phyloP scores from a whole-genome alignment of 83 land plant genomes.

The Thuja plicata region DNA sequence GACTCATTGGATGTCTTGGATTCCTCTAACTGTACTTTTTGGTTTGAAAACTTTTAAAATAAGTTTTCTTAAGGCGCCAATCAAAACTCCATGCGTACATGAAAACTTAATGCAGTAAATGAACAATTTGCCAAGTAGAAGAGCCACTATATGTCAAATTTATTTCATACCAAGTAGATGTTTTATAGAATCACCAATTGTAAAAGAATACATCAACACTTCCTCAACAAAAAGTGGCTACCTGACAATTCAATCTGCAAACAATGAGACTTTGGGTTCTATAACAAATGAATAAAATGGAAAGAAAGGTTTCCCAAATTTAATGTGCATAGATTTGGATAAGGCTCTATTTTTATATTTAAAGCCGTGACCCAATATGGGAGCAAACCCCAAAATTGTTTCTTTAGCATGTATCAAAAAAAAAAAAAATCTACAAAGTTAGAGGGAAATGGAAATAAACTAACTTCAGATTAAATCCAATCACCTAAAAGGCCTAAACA shows the following conservation, averaged over 20 bases:
- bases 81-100: neutral
- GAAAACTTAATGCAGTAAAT: neutral
- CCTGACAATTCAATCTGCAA: neutral
- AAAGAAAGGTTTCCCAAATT: neutral
- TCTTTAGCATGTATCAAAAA: neutral
- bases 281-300: neutral
- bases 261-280: neutral
- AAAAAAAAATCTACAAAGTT: neutral
- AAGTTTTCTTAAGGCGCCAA: neutral
- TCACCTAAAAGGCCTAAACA: constrained; percentile 18
- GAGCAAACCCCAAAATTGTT: neutral
- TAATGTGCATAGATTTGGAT: neutral
- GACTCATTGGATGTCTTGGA: neutral
- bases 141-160: neutral
- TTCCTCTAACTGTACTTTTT: neutral
- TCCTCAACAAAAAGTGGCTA: neutral
- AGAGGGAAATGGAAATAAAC: neutral
- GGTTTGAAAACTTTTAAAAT: neutral
- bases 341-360: neutral
- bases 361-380: neutral
- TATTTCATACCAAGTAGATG: neutral
- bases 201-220: neutral
- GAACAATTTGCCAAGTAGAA: neutral
- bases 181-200: neutral
- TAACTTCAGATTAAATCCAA: neutral